A percentile compares a stretch with the other conserved stretches of the same genome.
Evolutionary conservation across 257 asterid species (phyloP).

Genomic region (Fraxinus excelsior): DNA sequence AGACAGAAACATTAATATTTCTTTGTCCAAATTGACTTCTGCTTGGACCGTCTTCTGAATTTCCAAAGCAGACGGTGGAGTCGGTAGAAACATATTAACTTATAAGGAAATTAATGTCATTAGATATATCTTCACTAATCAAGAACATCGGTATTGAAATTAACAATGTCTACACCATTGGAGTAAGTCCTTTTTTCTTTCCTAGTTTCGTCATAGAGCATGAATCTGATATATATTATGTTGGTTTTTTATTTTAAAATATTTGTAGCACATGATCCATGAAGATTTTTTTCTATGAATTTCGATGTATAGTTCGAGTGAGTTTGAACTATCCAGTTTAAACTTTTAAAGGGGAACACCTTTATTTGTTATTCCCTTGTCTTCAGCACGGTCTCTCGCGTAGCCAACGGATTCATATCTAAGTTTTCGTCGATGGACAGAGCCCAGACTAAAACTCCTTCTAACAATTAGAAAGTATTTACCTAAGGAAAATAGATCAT

Average conservation of each 20-base stretch:
- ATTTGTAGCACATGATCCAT: background rate
- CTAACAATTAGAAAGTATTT: too few relatives aligned
- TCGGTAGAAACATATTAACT: background rate
- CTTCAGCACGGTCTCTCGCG: too few relatives aligned
- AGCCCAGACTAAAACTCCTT: too few relatives aligned
- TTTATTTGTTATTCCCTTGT: too few relatives aligned
- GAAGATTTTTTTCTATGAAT: background rate
- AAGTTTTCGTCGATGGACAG: too few relatives aligned
- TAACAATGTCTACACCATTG: slow-evolving; percentile 36
- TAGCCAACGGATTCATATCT: too few relatives aligned
- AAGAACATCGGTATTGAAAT: background rate
- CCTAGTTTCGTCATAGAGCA: background rate
- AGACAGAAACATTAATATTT: background rate
- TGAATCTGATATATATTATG: background rate
- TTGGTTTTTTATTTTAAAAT: background rate
- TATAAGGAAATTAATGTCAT: background rate
- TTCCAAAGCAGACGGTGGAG: background rate
- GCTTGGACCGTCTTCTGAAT: background rate
- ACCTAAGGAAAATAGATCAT: too few relatives aligned
- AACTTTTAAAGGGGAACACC: too few relatives aligned
- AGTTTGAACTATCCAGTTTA: too few relatives aligned
- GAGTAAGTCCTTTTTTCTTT: slow-evolving; percentile 26
- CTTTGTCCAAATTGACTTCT: background rate
- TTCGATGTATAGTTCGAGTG: too few relatives aligned
- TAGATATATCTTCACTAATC: background rate